Percentiles rank a stretch among this genome's conserved stretches.
phyloP scores from a whole-genome alignment of 768 basidiomycete species.

The Dendrothele bispora region DNA sequence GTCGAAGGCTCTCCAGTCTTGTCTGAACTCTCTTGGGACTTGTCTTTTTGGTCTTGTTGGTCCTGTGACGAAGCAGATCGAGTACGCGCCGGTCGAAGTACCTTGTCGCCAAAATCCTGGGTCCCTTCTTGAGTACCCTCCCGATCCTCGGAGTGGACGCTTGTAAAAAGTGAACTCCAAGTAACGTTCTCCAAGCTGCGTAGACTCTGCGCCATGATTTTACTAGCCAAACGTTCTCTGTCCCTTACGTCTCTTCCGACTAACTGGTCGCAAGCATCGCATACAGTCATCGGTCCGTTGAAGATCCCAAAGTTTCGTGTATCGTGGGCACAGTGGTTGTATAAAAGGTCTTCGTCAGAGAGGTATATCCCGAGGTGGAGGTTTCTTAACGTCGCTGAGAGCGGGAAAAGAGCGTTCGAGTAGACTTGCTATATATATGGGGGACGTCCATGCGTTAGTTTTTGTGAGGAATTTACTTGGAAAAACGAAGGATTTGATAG shows the following conservation, averaged over 20 bases:
- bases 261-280: constrained; percentile 31
- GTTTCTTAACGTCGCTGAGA: constrained; percentile 42
- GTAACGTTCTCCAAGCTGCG: neutral
- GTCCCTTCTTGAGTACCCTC: neutral
- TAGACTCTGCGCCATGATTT: neutral
- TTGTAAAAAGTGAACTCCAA: constrained; percentile 8
- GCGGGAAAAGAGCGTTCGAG: constrained; percentile 10
- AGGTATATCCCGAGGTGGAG: constrained; percentile 64
- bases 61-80: neutral
- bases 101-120: neutral
- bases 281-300: constrained; percentile 33
- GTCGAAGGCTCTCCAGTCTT: neutral
- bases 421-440: neutral
- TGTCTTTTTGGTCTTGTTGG: neutral
- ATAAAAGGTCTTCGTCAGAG: constrained; percentile 51
- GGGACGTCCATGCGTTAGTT: constrained; percentile 5
- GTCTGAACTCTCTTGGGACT: neutral
- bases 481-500: neutral
- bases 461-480: neutral
- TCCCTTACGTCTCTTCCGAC: constrained; percentile 1
- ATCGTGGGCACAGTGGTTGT: constrained; percentile 32
- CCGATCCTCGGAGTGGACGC: neutral
- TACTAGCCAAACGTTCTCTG: constrained; percentile 4
- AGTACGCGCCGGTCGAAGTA: neutral
- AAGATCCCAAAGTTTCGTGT: constrained; percentile 21